Percentiles rank a stretch among this genome's conserved stretches.
Evolutionary conservation across 2,329 filamentous ascomycete species (phyloP).

Genomic region (Colletotrichum neosansevieriae): DNA sequence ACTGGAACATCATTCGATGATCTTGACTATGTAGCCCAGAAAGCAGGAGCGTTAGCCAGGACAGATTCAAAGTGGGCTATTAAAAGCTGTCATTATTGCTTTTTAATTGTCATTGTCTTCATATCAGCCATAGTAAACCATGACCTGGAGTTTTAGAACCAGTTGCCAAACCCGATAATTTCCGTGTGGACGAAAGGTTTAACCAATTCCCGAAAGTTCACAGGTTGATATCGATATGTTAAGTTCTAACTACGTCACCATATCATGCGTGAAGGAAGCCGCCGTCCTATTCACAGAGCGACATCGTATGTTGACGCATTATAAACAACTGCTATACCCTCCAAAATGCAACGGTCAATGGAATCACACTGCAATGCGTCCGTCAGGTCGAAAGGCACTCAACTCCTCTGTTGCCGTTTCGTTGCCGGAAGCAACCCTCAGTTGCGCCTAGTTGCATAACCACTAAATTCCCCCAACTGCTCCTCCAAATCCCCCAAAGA

Average conservation of each 20-base stretch:
- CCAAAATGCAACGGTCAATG: background rate
- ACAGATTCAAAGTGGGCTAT: background rate
- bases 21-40: too few species aligned
- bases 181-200: background rate
- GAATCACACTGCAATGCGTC: conserved; percentile 6
- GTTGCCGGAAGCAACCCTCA: background rate
- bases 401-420: background rate
- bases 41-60: too few species aligned
- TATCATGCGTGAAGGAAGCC: background rate
- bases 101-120: background rate
- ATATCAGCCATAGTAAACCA: background rate
- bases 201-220: conserved; percentile 7
- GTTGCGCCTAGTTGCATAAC: conserved; percentile 14
- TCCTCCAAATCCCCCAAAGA: background rate
- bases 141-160: background rate
- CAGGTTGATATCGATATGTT: background rate
- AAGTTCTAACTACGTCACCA: conserved; percentile 1
- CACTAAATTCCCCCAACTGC: background rate
- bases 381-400: conserved; percentile 4
- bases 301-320: conserved; percentile 9
- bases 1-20: too few species aligned
- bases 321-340: conserved; percentile 3
- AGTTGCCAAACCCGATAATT: background rate
- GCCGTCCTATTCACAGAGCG: background rate
- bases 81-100: conserved; percentile 1